Evolutionary conservation across 2,329 filamentous ascomycete species (phyloP), one percentile per base, ranked within the genome.

Genomic region (Apiospora arundinis): DNA sequence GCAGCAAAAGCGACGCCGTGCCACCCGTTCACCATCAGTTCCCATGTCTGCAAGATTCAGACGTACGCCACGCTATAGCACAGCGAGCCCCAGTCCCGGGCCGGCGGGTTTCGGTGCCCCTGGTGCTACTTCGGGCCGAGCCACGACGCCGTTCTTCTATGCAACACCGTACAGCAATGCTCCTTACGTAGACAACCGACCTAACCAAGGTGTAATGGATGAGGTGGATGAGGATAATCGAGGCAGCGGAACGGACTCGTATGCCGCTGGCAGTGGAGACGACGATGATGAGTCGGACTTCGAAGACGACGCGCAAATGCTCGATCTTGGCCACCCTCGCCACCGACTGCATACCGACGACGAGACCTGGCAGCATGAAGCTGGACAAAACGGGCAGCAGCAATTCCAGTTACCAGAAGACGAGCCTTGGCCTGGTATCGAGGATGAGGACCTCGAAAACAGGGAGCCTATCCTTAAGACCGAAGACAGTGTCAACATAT

Each of bases 101-200:
- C 82, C 81, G 4, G 77, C 81, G 44, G 77, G 77, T 4, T 71
- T 80, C 5, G 78, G 78, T 7, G 71, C 79, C 70, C 80, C 85
- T 44, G 80, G 80, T 18, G 45, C 60, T 14, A 67, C 56, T 1
- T 52, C 48, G n/a, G 71, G 68, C 32, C 67, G 71, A 16, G 69
- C 70, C 46, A 84, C 83, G 16, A 90, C 87, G 0, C 92, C 91
- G 0, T 90, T 90, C 74, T 90, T 90, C 74, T 95, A 95, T 76
- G 92, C 92, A 2, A 95, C 93, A 0, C 93, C 93, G 0, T 86
- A 92, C 77, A 94, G 92, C 76, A 91, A 90, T 73, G 88, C 85
- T 4, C 85, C 89, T 0, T 79, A 82, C 11, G 79, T 84, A 16
- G 85, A 87, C 70, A 73, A 81, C 23, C 81, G 82, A 9, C 75